Evolutionary conservation across 106 monocot species (phyloP), one percentile per base, ranked within the genome.

Genomic region (Dendrobium huoshanense): DNA sequence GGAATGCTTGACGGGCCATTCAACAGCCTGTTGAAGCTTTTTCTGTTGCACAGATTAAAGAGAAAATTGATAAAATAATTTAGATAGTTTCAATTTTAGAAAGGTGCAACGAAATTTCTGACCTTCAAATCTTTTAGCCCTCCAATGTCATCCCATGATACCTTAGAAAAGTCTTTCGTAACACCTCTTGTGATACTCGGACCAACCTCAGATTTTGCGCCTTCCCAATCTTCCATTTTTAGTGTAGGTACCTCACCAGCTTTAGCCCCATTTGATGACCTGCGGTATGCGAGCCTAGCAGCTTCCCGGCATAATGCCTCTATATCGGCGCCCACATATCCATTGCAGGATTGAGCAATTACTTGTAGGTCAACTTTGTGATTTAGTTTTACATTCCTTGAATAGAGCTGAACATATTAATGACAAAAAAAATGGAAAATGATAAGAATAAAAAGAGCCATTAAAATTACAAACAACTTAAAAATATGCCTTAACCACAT

Each of bases 71-170:
- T 16, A 82, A 81, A 18, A 45, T 24, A 51, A 65, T 20, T 48
- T 59, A 31, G 13, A 16, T 16, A 77, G 75, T 25, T 24, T 49
- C 13, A 74, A 13, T 25, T 10, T 16, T 16, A 76, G 49, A 45
- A 24, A 76, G 41, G n/a, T 76, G 48, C 5, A 49, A 22, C 15
- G 49, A 49, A 74, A 76, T 49, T 20, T 47, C 75, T 49, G 17
- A 98, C 97, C 91, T 98, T 98, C 77, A 98, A 74, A 85, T 92
- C 92, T 83, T 91, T 84, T 47, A 98, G 72, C 55, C 94, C 97
- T 82, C 94, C 98, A 82, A 98, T 95, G 80, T 98, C 98, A 85
- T 92, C 95, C 98, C 98, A 95, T 48, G 92, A 85, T 19, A 95
- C 91, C 55, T 88, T 87, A 47, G 88, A 79, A 77, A 92, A 59